Percentiles rank a stretch among this genome's conserved stretches.
Conservation (phyloP, 1,284 basidiomycete species). For the Cutaneotrichosporon dermatis region DNA sequence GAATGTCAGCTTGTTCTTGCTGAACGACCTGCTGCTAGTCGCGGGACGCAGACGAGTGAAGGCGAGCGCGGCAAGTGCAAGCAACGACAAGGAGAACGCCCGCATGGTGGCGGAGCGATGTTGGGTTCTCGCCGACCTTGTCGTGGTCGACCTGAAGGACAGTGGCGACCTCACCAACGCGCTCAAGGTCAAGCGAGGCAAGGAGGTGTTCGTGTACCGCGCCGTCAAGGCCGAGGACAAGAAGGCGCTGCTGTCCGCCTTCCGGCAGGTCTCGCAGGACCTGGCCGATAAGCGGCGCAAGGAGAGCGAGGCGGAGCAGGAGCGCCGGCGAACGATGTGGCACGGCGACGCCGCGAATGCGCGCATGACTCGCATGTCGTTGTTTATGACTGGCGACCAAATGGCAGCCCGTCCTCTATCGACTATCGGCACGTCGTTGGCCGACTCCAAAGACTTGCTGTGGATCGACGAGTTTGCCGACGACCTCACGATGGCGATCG, state of each 20-base stretch:
- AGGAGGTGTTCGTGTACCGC: conserved; percentile 90
- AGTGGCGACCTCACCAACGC: conserved; percentile 88
- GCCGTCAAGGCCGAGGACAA: conserved; percentile 79
- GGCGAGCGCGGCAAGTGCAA: conserved; percentile 19
- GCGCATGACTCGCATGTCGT: conserved; percentile 16
- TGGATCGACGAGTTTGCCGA: conserved; percentile 90
- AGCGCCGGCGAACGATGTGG: conserved; percentile 77
- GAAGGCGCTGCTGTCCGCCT: conserved; percentile 74
- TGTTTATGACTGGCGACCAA: conserved; percentile 22
- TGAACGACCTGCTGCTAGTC: conserved; percentile 87
- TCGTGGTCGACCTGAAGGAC: conserved; percentile 93
- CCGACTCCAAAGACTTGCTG: conserved; percentile 64
- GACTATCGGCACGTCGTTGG: conserved; percentile 56
- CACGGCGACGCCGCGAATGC: conserved; percentile 52
- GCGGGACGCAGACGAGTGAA: conserved; percentile 57
- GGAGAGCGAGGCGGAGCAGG: conserved; percentile 86
- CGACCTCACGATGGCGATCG: conserved; percentile 84
- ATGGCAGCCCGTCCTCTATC: conserved; percentile 55
- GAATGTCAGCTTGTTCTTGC: conserved; percentile 78
- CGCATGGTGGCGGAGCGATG: conserved; percentile 83
- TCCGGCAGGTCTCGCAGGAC: conserved; percentile 89
- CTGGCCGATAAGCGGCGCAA: conserved; percentile 79
- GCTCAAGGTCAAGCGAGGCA: conserved; percentile 88
- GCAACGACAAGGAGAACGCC: conserved; percentile 56
- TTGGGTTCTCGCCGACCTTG: conserved; percentile 86